Conservation (phyloP, 257 asterid genomes). For the Solanum piurae region DNA sequence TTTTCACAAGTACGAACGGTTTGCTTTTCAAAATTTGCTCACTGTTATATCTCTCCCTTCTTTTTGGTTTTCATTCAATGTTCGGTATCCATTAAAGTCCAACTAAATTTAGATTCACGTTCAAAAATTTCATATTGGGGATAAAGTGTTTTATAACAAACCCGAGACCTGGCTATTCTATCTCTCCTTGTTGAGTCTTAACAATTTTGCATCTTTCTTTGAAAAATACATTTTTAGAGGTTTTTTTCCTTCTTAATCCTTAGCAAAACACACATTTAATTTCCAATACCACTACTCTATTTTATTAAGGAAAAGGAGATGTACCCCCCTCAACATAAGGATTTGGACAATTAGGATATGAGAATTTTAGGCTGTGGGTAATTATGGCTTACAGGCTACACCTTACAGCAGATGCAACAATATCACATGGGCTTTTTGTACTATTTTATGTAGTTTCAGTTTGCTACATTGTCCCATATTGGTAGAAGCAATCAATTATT, state of each 20-base stretch:
- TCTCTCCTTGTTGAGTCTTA: background rate
- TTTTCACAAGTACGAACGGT: background rate
- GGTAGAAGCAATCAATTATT: background rate
- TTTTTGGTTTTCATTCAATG: too few relatives aligned
- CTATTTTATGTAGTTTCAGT: background rate
- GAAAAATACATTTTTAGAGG: background rate
- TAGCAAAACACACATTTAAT: background rate
- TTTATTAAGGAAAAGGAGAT: background rate
- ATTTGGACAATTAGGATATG: background rate
- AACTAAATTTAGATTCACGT: too few relatives aligned
- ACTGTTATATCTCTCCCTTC: background rate
- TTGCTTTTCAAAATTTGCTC: background rate
- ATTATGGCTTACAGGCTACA: background rate
- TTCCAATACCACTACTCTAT: too few relatives aligned
- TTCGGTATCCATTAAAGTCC: too few relatives aligned
- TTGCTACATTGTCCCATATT: background rate
- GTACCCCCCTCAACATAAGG: background rate
- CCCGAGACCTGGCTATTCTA: background rate
- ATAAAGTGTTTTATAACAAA: background rate
- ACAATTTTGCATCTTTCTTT: background rate
- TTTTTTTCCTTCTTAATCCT: background rate
- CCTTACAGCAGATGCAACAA: background rate
- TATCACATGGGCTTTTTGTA: background rate
- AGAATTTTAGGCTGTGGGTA: background rate
- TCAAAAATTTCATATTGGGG: too few relatives aligned